Percentiles rank a stretch among this genome's conserved stretches.
phyloP scores from a whole-genome alignment of 805 yeast genomes.

The Myxozyma neotropica region DNA sequence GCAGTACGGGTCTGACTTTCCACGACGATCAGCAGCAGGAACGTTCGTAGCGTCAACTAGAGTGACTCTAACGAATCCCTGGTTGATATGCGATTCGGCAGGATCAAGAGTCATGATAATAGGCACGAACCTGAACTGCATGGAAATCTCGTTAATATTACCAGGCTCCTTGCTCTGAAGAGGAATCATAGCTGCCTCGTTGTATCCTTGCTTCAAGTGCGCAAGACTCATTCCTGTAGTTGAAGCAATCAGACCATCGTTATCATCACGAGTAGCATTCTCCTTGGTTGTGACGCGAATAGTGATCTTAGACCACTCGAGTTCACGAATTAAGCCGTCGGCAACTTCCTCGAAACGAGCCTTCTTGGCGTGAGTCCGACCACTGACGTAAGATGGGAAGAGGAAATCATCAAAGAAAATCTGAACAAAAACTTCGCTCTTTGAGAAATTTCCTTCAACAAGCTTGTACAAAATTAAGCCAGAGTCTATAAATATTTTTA shows the following conservation, averaged over 20 bases:
- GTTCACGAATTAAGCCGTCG: conserved; percentile 75
- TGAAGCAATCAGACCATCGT: conserved; percentile 62
- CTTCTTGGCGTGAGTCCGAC: conserved; percentile 47
- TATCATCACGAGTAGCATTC: conserved; percentile 51
- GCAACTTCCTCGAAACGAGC: conserved; percentile 56
- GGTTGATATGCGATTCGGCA: conserved; percentile 71
- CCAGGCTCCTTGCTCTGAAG: conserved; percentile 55
- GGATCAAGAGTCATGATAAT: conserved; percentile 64
- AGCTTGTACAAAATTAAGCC: conserved; percentile 79
- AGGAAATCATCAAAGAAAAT: conserved; percentile 76
- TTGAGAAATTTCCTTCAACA: conserved; percentile 57
- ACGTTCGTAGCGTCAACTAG: conserved; percentile 67
- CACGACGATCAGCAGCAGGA: conserved; percentile 79
- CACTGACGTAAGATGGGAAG: conserved; percentile 62
- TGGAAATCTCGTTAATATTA: conserved; percentile 38
- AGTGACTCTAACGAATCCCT: conserved; percentile 68
- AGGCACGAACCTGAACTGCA: conserved; percentile 78
- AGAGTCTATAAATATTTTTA: conserved; percentile 45
- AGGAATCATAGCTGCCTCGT: conserved; percentile 58
- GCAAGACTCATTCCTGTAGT: conserved; percentile 66
- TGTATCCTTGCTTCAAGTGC: conserved; percentile 65
- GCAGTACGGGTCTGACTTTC: conserved; percentile 90
- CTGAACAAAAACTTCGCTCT: conserved; percentile 67
- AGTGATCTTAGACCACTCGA: conserved; percentile 68
- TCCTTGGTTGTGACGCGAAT: conserved; percentile 64